A percentile compares a stretch with the other conserved stretches of the same genome.
phyloP scores from a whole-genome alignment of 352 stramenopile species.

The Sclerospora graminicola region DNA sequence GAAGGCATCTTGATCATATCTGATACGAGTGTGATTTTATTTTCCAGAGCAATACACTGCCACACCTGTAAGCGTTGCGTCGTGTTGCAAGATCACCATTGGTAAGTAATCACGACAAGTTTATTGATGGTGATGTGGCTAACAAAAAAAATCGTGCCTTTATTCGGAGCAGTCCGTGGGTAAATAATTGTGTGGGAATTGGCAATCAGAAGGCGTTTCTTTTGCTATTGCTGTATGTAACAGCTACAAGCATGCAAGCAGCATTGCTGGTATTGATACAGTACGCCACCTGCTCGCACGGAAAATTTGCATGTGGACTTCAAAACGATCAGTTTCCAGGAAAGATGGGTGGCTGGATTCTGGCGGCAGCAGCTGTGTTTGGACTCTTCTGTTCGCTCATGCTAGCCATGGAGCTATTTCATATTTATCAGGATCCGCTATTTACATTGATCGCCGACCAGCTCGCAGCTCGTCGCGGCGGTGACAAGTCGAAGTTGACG shows the following conservation, averaged over 20 bases:
- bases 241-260: conserved; percentile 44
- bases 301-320: conserved; percentile 40
- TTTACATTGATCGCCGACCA: conserved; percentile 48
- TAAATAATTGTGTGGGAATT: conserved; percentile 83
- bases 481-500: conserved; percentile 50
- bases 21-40: too few relatives aligned
- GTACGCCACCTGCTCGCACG: conserved; percentile 30
- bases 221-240: conserved; percentile 70
- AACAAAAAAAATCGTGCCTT: not conserved
- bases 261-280: conserved; percentile 42
- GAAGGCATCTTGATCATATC: too few relatives aligned
- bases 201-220: conserved; percentile 78
- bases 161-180: conserved; percentile 45
- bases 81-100: conserved; percentile 78
- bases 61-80: conserved; percentile 68
- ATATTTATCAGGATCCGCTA: conserved; percentile 50
- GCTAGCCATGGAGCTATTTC: conserved; percentile 71
- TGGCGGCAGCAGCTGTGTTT: conserved; percentile 59
- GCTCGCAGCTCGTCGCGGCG: conserved; percentile 33
- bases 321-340: conserved; percentile 49
- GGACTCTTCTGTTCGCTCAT: conserved; percentile 69
- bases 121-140: not conserved
- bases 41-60: conserved; percentile 62
- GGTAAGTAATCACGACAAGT: conserved; percentile 17
- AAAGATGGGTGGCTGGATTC: conserved; percentile 48